Percentiles rank a stretch among this genome's conserved stretches.
Conservation (phyloP, 805 yeast genomes). For the Barnettozyma sp. region DNA sequence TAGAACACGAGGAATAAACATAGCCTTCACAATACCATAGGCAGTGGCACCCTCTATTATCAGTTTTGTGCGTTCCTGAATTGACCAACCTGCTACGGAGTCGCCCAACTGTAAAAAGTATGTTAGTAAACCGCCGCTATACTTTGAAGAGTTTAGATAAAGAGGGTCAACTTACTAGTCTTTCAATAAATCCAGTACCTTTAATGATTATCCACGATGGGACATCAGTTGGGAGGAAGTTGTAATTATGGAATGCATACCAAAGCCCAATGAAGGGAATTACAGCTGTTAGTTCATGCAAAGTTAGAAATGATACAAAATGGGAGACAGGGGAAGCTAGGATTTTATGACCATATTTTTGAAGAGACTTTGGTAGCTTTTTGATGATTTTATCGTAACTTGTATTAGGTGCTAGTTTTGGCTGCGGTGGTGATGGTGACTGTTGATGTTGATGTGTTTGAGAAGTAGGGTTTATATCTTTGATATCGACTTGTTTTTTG, state of each 20-base stretch:
- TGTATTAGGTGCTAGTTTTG: neutral
- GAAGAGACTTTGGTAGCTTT: slow-evolving; percentile 44
- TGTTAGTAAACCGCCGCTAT: slow-evolving; percentile 25
- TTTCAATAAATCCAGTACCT: slow-evolving; percentile 53
- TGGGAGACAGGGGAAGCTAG: slow-evolving; percentile 53
- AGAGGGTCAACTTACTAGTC: slow-evolving; percentile 40
- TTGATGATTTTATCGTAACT: slow-evolving; percentile 17
- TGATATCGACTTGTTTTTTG: neutral
- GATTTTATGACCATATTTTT: slow-evolving; percentile 44
- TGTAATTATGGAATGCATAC: slow-evolving; percentile 55
- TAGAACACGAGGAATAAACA: slow-evolving; percentile 47
- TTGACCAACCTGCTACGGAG: slow-evolving; percentile 25
- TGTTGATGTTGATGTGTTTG: neutral
- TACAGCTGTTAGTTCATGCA: slow-evolving; percentile 73
- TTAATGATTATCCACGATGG: slow-evolving; percentile 56
- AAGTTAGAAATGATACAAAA: slow-evolving; percentile 53
- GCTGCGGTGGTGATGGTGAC: neutral
- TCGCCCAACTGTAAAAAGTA: slow-evolving; percentile 19
- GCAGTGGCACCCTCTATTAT: slow-evolving; percentile 72
- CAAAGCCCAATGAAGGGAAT: slow-evolving; percentile 63
- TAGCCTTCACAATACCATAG: slow-evolving; percentile 57
- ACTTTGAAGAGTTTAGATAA: no score
- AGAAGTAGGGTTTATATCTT: neutral
- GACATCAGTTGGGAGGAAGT: slow-evolving; percentile 45
- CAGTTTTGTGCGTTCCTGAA: slow-evolving; percentile 47